These are phyloP conservation scores for Colletotrichum sidae DNA, from an alignment of 2,329 filamentous ascomycete species.

Conservation along the genomic window DNA sequence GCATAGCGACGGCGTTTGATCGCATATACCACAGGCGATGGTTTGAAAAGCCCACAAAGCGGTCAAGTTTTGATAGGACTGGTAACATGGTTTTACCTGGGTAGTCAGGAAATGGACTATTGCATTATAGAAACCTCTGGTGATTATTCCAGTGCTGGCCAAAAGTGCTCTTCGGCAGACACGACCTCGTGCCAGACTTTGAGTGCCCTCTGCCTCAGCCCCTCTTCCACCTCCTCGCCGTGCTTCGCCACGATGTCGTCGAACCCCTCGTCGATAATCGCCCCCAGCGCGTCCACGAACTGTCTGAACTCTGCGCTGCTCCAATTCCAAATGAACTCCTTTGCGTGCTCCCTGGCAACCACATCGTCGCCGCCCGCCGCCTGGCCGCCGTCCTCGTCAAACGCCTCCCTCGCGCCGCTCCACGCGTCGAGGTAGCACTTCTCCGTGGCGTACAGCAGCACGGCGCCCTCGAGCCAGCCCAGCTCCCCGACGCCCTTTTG, in stretches of 20 bases:
- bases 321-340: constrained; percentile 77
- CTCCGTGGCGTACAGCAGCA: constrained; percentile 84
- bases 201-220: constrained; percentile 53
- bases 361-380: constrained; percentile 53
- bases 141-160: constrained; percentile 53
- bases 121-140: not conserved
- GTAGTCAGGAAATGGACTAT: not conserved
- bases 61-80: not conserved
- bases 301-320: constrained; percentile 68
- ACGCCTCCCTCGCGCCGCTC: constrained; percentile 60
- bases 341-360: constrained; percentile 73
- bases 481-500: constrained; percentile 59
- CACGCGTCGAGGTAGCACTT: constrained; percentile 71
- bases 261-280: constrained; percentile 66
- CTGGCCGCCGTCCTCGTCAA: constrained; percentile 34
- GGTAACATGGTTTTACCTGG: not conserved
- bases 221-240: constrained; percentile 44
- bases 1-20: constrained; percentile 37
- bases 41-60: constrained; percentile 1
- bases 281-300: constrained; percentile 68
- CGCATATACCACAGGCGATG: constrained; percentile 27
- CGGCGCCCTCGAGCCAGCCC: constrained; percentile 72
- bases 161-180: constrained; percentile 69
- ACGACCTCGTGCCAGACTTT: constrained; percentile 63
- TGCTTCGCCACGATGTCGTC: constrained; percentile 49